A percentile compares a stretch with the other conserved stretches of the same genome.
These are phyloP conservation scores for Hemerocallis citrina DNA, from an alignment of 106 monocot genomes.

Conservation along the genomic window DNA sequence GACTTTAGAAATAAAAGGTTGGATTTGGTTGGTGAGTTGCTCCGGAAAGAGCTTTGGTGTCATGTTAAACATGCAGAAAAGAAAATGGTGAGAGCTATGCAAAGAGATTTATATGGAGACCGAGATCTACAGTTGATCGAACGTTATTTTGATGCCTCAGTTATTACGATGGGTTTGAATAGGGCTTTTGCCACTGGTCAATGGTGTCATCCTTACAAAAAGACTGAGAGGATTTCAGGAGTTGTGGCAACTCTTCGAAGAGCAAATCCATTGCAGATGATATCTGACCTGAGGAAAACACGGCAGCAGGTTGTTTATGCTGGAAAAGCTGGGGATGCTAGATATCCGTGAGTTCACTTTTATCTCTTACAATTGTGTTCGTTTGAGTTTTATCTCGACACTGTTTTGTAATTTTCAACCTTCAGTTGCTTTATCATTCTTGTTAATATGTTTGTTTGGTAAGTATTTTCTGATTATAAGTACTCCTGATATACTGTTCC, in stretches of 20 bases:
- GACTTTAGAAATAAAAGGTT: constrained; percentile 97
- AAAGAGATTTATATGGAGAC: constrained; percentile 73
- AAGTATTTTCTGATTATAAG: no score
- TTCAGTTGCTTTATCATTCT: neutral
- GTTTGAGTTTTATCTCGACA: neutral
- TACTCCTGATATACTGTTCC: neutral
- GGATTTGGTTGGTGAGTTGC: constrained; percentile 70
- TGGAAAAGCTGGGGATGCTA: constrained; percentile 91
- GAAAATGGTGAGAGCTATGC: constrained; percentile 72
- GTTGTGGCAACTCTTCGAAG: constrained; percentile 81
- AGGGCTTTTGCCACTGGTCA: constrained; percentile 81
- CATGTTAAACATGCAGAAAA: constrained; percentile 80
- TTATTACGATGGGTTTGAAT: constrained; percentile 77
- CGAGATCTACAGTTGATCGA: constrained; percentile 50
- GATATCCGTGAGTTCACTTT: constrained; percentile 84
- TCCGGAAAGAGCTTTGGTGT: constrained; percentile 53
- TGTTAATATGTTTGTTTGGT: neutral
- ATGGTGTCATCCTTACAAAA: constrained; percentile 86
- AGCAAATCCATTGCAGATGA: constrained; percentile 81
- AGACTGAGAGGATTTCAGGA: constrained; percentile 56
- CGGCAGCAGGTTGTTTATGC: constrained; percentile 80
- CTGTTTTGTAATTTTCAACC: neutral
- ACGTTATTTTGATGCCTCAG: constrained; percentile 69
- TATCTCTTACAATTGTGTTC: neutral
- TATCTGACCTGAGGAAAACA: constrained; percentile 79